These are phyloP conservation scores for Pleurotus djamor DNA, from an alignment of 768 basidiomycete species.

Conservation along the genomic window DNA sequence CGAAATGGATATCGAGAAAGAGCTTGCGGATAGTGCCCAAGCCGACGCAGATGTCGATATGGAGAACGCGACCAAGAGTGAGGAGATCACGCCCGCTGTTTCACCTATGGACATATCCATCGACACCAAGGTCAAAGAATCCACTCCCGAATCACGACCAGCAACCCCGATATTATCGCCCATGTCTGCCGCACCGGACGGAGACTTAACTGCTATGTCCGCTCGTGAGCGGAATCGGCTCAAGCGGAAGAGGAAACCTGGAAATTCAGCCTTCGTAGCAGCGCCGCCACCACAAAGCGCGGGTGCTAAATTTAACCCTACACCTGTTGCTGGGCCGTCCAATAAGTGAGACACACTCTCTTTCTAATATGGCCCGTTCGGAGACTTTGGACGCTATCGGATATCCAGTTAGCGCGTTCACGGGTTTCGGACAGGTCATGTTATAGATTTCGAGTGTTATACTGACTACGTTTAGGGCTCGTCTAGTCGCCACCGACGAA, in stretches of 20 bases:
- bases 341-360: slow-evolving; percentile 49
- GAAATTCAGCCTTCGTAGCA: slow-evolving; percentile 79
- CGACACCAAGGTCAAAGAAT: slow-evolving; percentile 33
- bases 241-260: slow-evolving; percentile 91
- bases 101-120: slow-evolving; percentile 46
- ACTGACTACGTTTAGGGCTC: slow-evolving; percentile 46
- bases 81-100: slow-evolving; percentile 25
- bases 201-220: slow-evolving; percentile 62
- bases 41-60: slow-evolving; percentile 41
- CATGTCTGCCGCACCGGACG: slow-evolving; percentile 43
- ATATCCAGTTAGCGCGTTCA: too few relatives aligned
- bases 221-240: slow-evolving; percentile 92
- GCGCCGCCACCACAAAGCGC: slow-evolving; percentile 62
- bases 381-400: too few relatives aligned
- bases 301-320: slow-evolving; percentile 60
- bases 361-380: background rate
- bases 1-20: slow-evolving; percentile 85
- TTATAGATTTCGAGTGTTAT: background rate
- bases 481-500: slow-evolving; percentile 69
- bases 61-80: slow-evolving; percentile 35
- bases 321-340: slow-evolving; percentile 48
- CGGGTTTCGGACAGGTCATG: too few relatives aligned
- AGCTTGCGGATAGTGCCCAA: slow-evolving; percentile 61
- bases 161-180: slow-evolving; percentile 43
- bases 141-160: slow-evolving; percentile 40